These are phyloP conservation scores for Ganoderma boninense DNA, from an alignment of 1,284 basidiomycete species.

Conservation along the genomic window DNA sequence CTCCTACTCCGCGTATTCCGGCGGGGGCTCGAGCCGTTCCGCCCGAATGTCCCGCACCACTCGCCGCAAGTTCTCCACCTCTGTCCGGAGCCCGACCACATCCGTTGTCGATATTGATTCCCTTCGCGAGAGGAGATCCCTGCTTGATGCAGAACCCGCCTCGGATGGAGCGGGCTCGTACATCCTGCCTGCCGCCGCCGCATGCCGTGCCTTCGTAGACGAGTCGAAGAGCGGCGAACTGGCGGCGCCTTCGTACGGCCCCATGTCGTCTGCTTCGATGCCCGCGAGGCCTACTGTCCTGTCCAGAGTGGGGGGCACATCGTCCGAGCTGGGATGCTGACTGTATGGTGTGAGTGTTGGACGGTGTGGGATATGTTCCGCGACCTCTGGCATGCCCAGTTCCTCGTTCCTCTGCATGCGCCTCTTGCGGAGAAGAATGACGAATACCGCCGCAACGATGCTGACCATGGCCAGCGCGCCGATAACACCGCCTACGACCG, in stretches of 20 bases:
- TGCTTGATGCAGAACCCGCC: constrained; percentile 23
- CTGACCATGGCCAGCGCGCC: constrained; percentile 25
- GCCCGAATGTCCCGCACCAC: constrained; percentile 38
- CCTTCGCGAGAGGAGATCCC: constrained; percentile 31
- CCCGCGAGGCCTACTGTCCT: constrained; percentile 12
- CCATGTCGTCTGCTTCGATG: background rate
- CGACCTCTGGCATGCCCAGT: constrained; percentile 14
- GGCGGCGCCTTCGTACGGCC: background rate
- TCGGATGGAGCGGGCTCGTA: constrained; percentile 21
- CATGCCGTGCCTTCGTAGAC: constrained; percentile 20
- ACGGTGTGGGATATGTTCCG: constrained; percentile 8
- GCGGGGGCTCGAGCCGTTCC: constrained; percentile 35
- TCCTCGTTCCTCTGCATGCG: background rate
- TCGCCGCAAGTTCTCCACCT: constrained; percentile 39
- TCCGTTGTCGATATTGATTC: constrained; percentile 21
- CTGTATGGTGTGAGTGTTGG: constrained; percentile 22
- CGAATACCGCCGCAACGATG: constrained; percentile 12
- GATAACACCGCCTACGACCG: constrained; percentile 31
- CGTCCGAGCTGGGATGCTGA: background rate
- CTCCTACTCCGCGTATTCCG: constrained; percentile 24
- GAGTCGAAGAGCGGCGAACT: background rate
- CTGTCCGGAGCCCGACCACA: constrained; percentile 33
- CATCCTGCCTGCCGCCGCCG: constrained; percentile 17
- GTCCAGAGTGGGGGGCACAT: background rate
- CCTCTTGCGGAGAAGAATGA: constrained; percentile 20